Conservation (phyloP, 164 flowering plant species). For the Annona cherimola region DNA sequence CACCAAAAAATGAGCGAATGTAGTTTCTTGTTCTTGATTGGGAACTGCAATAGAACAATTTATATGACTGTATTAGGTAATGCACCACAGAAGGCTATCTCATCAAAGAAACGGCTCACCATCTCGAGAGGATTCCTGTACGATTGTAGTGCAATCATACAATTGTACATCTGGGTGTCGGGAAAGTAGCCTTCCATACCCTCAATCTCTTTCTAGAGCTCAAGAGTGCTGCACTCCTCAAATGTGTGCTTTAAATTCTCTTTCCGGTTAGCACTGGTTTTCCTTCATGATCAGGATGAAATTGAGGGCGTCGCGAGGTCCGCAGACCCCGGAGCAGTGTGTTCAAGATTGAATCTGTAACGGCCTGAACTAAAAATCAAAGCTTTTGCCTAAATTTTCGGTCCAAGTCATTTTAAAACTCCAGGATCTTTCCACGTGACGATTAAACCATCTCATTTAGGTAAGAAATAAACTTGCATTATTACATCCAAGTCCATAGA, state of each 20-base stretch:
- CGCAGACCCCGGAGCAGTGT: conserved; percentile 46
- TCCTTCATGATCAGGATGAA: conserved; percentile 35
- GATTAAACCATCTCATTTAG: too few species aligned
- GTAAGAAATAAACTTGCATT: too few species aligned
- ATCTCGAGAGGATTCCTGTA: conserved; percentile 20
- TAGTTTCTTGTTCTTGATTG: conserved; percentile 35
- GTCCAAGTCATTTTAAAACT: too few species aligned
- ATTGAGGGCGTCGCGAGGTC: conserved; percentile 41
- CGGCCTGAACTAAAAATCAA: too few species aligned
- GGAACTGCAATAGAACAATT: conserved; percentile 36
- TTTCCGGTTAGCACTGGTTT: conserved; percentile 51
- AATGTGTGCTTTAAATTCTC: conserved; percentile 46
- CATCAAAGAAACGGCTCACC: conserved; percentile 43
- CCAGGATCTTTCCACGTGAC: too few species aligned
- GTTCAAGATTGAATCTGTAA: conserved; percentile 52
- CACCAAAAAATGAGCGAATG: conserved; percentile 45
- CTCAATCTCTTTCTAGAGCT: conserved; percentile 52
- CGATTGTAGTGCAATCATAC: conserved; percentile 51
- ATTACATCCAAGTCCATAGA: too few species aligned
- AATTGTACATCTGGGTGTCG: conserved; percentile 47
- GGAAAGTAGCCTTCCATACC: conserved; percentile 32
- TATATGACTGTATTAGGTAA: conserved; percentile 57
- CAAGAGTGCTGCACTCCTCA: conserved; percentile 37
- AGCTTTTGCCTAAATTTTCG: too few species aligned
- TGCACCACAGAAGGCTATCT: conserved; percentile 52